Base-by-base conservation (phyloP, 768 basidiomycete species). In the Pseudohyphozyma bogoriensis region DNA sequence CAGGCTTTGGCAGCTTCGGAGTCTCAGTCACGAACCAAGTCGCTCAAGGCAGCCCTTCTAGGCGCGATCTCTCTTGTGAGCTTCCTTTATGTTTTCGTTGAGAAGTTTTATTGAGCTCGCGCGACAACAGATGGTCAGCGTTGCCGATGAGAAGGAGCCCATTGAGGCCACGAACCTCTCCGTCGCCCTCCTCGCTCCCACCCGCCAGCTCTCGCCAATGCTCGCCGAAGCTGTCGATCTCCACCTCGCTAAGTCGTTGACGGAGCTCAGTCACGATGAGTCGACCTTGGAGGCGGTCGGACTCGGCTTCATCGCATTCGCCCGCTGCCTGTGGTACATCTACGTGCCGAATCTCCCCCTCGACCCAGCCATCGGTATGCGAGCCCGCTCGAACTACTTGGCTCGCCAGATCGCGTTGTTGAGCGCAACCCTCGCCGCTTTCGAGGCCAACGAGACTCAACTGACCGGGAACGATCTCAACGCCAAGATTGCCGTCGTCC, bases 261-360 rank as follows among this genome's bases (percentile, higher is more conserved):
- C 55, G 6, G 2, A 28, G 1, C 40, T 67, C 18, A 18, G 33
- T 42, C 1, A 2, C 2, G 11, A 11, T 4, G 10, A 33, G 5
- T 50, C 36, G 3, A 18, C 24, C 1, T 42, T 57, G 10, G 10
- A 24, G 1, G 50, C n/a, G 15, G 39, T 62, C 29, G 66, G 56
- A 1, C 8, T 9, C 2, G 62, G 66, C n/a, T 67, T 65, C 45
- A 56, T 70, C 46, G 57, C 55, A 1, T 60, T 68, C 31, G 63
- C 63, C 4, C 51, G 57, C 13, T 66, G 83, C 56, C 73, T 91
- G 29, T 71, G 89, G 28, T 77, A 84, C 5, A 79, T 92, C 24
- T 85, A 85, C 69, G 78, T 97, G 40, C 90, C 95, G 0, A 80
- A 89, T 71, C 75, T 81, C 2, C 89, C 92, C 3, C 74, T 96